Conservation (phyloP, 73 alveolate species). For the Symbiodinium pilosum region DNA sequence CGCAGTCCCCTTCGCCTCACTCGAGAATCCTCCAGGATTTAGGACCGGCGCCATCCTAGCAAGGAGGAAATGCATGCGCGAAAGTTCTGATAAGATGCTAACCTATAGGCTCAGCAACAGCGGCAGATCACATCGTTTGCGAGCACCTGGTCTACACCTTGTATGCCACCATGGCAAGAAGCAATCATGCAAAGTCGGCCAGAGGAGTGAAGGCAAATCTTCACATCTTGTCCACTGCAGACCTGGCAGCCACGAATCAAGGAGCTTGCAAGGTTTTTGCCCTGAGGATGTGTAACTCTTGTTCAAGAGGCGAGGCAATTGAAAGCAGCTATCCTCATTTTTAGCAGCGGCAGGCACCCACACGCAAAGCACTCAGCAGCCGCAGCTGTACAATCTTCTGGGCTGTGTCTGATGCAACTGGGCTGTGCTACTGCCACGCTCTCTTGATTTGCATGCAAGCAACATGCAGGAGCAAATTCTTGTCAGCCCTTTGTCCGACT, state of each 20-base stretch:
- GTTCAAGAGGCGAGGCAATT: too few relatives aligned
- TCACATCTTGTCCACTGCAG: conserved; percentile 5
- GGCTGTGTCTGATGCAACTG: neutral
- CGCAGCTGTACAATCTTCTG: neutral
- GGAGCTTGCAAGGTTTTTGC: too few relatives aligned
- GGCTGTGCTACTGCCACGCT: neutral
- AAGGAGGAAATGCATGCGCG: neutral
- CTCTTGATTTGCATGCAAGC: neutral
- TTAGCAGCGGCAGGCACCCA: neutral
- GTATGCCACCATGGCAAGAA: too few relatives aligned
- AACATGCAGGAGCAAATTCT: neutral
- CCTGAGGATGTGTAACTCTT: too few relatives aligned
- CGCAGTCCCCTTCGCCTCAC: conserved; percentile 19
- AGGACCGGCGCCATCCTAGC: conserved; percentile 82
- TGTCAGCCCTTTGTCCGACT: conserved; percentile 6
- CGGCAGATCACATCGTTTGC: too few relatives aligned
- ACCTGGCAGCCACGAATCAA: too few relatives aligned
- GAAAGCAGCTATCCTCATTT: too few relatives aligned
- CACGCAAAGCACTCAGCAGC: neutral
- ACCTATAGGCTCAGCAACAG: too few relatives aligned
- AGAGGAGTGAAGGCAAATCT: neutral
- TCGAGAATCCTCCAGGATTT: conserved; percentile 69
- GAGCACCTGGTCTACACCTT: too few relatives aligned
- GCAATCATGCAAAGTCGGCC: neutral
- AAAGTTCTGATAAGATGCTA: neutral